A percentile compares a stretch with the other conserved stretches of the same genome.
phyloP scores from a whole-genome alignment of 1,284 basidiomycete genomes.

The Cryptococcus neoformans region DNA sequence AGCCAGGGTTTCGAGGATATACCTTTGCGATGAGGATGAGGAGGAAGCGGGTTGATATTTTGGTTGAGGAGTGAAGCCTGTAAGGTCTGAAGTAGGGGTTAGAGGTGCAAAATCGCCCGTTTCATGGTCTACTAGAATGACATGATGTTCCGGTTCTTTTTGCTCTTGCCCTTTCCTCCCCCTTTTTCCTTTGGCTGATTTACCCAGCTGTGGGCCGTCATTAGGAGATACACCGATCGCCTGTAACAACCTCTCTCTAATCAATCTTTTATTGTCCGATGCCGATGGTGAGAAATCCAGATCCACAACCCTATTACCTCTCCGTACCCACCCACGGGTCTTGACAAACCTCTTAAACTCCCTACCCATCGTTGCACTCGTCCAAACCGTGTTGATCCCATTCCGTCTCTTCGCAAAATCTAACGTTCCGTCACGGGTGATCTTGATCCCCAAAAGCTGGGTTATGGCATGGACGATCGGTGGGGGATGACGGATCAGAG shows the following conservation, averaged over 20 bases:
- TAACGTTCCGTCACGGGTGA: slow-evolving; percentile 1
- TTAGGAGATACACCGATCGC: slow-evolving; percentile 3
- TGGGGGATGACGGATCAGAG: slow-evolving; percentile 27
- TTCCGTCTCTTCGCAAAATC: slow-evolving; percentile 17
- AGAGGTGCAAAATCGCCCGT: slow-evolving; percentile 15
- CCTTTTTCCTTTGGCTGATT: neutral
- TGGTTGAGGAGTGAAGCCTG: neutral
- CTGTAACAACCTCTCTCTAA: slow-evolving; percentile 11
- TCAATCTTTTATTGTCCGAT: slow-evolving; percentile 7
- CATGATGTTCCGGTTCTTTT: slow-evolving; percentile 20
- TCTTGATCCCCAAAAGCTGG: neutral
- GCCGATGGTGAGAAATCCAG: slow-evolving; percentile 26
- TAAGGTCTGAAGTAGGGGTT: neutral
- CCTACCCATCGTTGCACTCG: slow-evolving; percentile 22
- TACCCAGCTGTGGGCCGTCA: neutral
- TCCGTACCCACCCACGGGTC: slow-evolving; percentile 30
- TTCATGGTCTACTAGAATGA: slow-evolving; percentile 15
- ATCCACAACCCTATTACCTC: slow-evolving; percentile 13
- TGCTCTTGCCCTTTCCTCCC: neutral
- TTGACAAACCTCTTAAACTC: slow-evolving; percentile 21
- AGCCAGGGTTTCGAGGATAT: slow-evolving; percentile 26
- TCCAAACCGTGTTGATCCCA: slow-evolving; percentile 27
- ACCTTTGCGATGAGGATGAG: neutral
- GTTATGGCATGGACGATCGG: slow-evolving; percentile 18
- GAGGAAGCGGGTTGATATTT: neutral